These are phyloP conservation scores for Prunus persica DNA, from an alignment of 306 rosid genomes.

Conservation along the genomic window Prunus_persica_NCBIv2 NC_034009.1:11711001-11711500, in stretches of 20 bases:
- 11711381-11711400: slow-evolving; percentile 41
- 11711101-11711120: no score
- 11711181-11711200: no score
- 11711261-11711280: not conserved
- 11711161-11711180: no score
- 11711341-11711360: slow-evolving; percentile 59
- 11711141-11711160: no score
- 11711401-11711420: slow-evolving; percentile 52
- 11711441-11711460: slow-evolving; percentile 53
- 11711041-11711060: no score
- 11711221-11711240: not conserved
- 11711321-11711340: slow-evolving; percentile 47
- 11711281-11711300: not conserved
- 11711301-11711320: not conserved
- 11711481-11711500: not conserved
- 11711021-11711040: no score
- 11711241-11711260: not conserved
- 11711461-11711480: slow-evolving; percentile 25
- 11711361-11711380: slow-evolving; percentile 72
- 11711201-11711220: no score
- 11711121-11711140: no score
- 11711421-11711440: slow-evolving; percentile 59
- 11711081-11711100: no score
- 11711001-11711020: no score
- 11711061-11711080: no score